phyloP scores from a whole-genome alignment of 495 filamentous ascomycete species.

The Amniculicola lignicola region DNA sequence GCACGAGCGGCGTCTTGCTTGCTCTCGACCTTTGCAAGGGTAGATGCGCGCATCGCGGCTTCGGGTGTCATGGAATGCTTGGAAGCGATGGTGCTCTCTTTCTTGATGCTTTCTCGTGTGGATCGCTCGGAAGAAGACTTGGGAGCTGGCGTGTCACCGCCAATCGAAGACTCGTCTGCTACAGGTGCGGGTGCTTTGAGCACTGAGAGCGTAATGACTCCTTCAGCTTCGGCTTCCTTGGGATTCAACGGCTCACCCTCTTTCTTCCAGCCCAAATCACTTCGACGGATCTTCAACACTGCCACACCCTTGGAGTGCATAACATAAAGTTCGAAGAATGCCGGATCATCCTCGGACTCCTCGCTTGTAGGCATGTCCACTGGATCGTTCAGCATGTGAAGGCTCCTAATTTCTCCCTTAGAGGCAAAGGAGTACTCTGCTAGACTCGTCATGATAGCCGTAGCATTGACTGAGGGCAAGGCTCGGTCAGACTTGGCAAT shows the following conservation, averaged over 20 bases:
- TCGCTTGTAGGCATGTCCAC: slow-evolving; percentile 50
- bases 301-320: slow-evolving; percentile 97
- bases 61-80: slow-evolving; percentile 43
- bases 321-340: slow-evolving; percentile 88
- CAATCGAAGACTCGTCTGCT: slow-evolving; percentile 51
- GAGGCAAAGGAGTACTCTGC: slow-evolving; percentile 88
- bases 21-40: slow-evolving; percentile 39
- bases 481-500: slow-evolving; percentile 50
- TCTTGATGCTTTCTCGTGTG: slow-evolving; percentile 40
- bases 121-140: slow-evolving; percentile 23
- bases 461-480: slow-evolving; percentile 81
- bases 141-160: slow-evolving; percentile 40
- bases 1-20: slow-evolving; percentile 44
- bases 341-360: slow-evolving; percentile 59
- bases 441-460: slow-evolving; percentile 92
- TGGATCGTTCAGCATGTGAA: slow-evolving; percentile 74
- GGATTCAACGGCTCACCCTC: slow-evolving; percentile 79
- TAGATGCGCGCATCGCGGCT: slow-evolving; percentile 34
- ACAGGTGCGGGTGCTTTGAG: slow-evolving; percentile 42
- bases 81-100: slow-evolving; percentile 42
- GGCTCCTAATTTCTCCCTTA: slow-evolving; percentile 82
- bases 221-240: slow-evolving; percentile 68
- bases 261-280: slow-evolving; percentile 82
- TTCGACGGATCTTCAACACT: slow-evolving; percentile 75
- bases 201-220: slow-evolving; percentile 53